Evolutionary conservation across 352 stramenopile genomes (phyloP), one percentile per base, ranked within the genome.

Genomic region (Elongisporangium undulatum): DNA sequence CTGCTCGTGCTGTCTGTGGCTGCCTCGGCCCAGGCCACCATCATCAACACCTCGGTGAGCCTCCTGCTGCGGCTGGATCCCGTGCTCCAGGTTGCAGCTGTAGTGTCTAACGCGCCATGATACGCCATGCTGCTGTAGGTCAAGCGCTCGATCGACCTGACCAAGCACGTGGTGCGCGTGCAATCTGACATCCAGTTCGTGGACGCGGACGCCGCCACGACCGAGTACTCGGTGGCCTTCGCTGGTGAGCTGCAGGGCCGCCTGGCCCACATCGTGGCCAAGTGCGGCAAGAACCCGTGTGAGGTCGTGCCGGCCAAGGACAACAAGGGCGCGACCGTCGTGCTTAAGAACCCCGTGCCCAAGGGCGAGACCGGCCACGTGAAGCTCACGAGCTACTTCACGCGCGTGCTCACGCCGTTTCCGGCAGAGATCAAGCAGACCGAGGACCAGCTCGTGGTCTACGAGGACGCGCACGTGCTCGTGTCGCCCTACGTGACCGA

Each of bases 401-500:
- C 85, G 58, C 84, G 77, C 60, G 68, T 90, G 55, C 67, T 96
- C 21, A 87, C 67, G 63, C 88, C 85, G 21, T 94, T 89, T 71
- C 88, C 88, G 7, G 75, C 61, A 1, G 79, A 92, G 53, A 76
- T 96, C 49, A 72, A 75, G 61, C 88, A 96, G 64, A 74, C 68
- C 15, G 88, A 96, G 13, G 85, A 95, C 59, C 88, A 96, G 66
- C 73, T 94, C 4, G 88, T 96, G 48, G 64, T 92, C 5, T 95
- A 89, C 54, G 73, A 89, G 26, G 79, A 82, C 26, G 75, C 58
- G 51, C 75, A 92, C 58, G 57, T 94, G 56, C 64, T 90, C 20
- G 54, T 70, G n/a, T 92, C 82, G 55, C 86, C 86, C 13, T 95
- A 94, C 63, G 5, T 51, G 45, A 94, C 88, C 9, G 68, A 87